These are phyloP conservation scores for Hypomontagnella submonticulosa DNA, from an alignment of 495 filamentous ascomycete species.

Conservation along the genomic window DNA sequence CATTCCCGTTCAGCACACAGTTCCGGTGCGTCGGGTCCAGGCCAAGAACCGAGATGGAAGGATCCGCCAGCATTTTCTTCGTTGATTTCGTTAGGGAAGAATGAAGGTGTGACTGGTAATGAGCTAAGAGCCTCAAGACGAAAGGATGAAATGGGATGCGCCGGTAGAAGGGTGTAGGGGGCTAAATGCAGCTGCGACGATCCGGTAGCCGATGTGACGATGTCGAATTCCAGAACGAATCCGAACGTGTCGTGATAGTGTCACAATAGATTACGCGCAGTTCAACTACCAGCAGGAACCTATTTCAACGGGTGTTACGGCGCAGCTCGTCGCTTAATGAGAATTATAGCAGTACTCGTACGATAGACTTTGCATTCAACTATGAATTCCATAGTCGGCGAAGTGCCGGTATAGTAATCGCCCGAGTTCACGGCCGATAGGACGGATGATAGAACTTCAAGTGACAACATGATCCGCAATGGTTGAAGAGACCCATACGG, in stretches of 20 bases:
- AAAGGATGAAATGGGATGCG: slow-evolving; percentile 4
- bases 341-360: slow-evolving; percentile 17
- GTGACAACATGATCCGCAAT: slow-evolving; percentile 13
- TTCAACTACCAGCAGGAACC: slow-evolving; percentile 3
- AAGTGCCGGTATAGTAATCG: slow-evolving; percentile 42
- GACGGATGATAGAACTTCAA: slow-evolving; percentile 22
- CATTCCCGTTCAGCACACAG: slow-evolving; percentile 55
- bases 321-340: slow-evolving; percentile 11
- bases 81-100: background rate
- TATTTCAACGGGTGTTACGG: slow-evolving; percentile 5
- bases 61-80: slow-evolving; percentile 42
- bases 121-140: slow-evolving; percentile 5
- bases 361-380: slow-evolving; percentile 15
- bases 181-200: slow-evolving; percentile 31
- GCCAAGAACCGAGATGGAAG: slow-evolving; percentile 48
- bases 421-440: slow-evolving; percentile 35
- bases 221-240: slow-evolving; percentile 24
- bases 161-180: slow-evolving; percentile 24
- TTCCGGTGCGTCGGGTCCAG: slow-evolving; percentile 51
- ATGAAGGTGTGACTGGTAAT: background rate
- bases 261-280: slow-evolving; percentile 30
- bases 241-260: slow-evolving; percentile 23
- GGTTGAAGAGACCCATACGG: slow-evolving; percentile 9
- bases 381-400: slow-evolving; percentile 9
- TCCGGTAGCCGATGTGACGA: slow-evolving; percentile 20